These are phyloP conservation scores for Fraxinus americana DNA, from an alignment of 257 asterid genomes.

Conservation along the genomic window DNA sequence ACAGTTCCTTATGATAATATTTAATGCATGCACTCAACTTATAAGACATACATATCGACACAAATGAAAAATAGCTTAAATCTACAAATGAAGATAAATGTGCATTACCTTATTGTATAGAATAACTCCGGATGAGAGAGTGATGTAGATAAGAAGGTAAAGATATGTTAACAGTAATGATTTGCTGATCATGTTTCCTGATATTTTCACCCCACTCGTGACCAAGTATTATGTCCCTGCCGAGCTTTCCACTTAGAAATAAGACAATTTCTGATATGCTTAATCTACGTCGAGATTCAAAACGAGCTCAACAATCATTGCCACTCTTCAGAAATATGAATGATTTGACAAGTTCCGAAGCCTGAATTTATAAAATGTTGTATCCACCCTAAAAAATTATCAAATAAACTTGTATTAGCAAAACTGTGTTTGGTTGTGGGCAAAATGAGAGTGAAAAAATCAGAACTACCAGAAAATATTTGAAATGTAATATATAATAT, in stretches of 20 bases:
- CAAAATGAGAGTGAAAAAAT: constrained; percentile 1
- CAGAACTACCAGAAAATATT: not conserved
- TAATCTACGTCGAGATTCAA: constrained; percentile 3
- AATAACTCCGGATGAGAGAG: constrained; percentile 70
- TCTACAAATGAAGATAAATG: not conserved
- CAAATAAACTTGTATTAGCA: constrained; percentile 1
- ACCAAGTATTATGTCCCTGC: constrained; percentile 14
- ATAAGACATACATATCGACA: not conserved
- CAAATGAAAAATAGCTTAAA: not conserved
- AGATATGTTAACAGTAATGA: constrained; percentile 60
- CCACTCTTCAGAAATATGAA: constrained; percentile 8
- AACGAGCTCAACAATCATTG: constrained; percentile 9
- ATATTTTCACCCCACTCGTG: constrained; percentile 10
- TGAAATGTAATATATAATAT: not conserved
- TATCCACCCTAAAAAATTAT: not conserved
- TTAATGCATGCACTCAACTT: not conserved
- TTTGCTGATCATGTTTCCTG: constrained; percentile 50
- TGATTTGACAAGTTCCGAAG: constrained; percentile 1
- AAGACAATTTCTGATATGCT: constrained; percentile 16
- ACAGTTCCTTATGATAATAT: not conserved
- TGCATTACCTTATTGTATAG: constrained; percentile 64
- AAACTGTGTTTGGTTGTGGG: not conserved
- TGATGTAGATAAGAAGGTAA: constrained; percentile 67
- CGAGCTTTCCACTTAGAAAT: constrained; percentile 14
- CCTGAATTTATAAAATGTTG: constrained; percentile 16